phyloP scores from a whole-genome alignment of 1,139 yeast genomes.

The Blastobotrys niveus region DNA sequence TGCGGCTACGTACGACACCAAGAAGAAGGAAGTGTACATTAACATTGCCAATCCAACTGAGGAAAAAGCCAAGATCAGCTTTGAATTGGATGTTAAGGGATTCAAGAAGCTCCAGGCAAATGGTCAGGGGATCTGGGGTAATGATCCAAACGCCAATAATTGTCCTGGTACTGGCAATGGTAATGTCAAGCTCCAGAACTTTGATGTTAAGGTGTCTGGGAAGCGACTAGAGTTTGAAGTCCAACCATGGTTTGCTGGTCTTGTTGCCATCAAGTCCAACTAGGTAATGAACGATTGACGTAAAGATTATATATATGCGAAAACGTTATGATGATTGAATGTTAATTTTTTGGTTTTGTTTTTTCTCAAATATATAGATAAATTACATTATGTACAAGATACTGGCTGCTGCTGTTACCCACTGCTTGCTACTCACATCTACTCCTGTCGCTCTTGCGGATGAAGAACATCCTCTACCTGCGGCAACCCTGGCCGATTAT shows the following conservation, averaged over 20 bases:
- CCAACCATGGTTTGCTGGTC: constrained; percentile 11
- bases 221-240: constrained; percentile 3
- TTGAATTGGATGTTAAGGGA: constrained; percentile 9
- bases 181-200: neutral
- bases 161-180: neutral
- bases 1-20: constrained; percentile 9
- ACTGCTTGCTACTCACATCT: neutral
- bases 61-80: neutral
- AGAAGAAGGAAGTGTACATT: constrained; percentile 11
- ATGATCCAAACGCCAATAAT: constrained; percentile 8
- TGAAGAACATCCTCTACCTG: constrained; percentile 40
- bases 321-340: neutral
- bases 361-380: neutral
- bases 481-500: constrained; percentile 46
- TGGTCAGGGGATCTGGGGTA: neutral
- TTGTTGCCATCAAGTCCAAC: constrained; percentile 3
- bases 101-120: constrained; percentile 2
- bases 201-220: constrained; percentile 1
- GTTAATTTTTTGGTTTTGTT: neutral
- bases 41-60: constrained; percentile 11
- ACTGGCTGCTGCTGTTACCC: neutral
- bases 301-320: neutral
- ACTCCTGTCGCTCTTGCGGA: neutral
- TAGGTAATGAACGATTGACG: too few species aligned
- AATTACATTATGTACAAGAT: too few species aligned